Evolutionary conservation across 1,284 basidiomycete genomes (phyloP).

Genomic region (Chalciporus sp.): DNA sequence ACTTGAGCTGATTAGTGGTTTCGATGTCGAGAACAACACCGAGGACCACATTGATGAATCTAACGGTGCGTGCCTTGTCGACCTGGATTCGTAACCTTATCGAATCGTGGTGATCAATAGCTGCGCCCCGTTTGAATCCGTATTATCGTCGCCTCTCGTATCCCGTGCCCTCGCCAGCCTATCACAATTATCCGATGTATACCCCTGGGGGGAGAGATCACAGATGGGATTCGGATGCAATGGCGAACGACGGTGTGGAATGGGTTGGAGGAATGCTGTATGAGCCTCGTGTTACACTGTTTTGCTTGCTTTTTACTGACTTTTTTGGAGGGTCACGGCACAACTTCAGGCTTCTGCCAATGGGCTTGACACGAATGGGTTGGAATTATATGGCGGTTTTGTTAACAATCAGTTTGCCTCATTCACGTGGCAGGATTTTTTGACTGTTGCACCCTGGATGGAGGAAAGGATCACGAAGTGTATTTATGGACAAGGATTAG

Average conservation of each 20-base stretch:
- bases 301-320: constrained; percentile 6
- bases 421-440: constrained; percentile 67
- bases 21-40: neutral
- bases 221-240: constrained; percentile 59
- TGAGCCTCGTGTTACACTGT: constrained; percentile 23
- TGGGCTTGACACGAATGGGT: constrained; percentile 47
- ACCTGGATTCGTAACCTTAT: neutral
- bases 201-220: constrained; percentile 68
- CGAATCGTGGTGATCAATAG: constrained; percentile 3
- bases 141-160: constrained; percentile 49
- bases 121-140: neutral
- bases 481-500: constrained; percentile 70
- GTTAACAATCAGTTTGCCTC: constrained; percentile 65
- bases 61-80: constrained; percentile 8
- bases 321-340: constrained; percentile 55
- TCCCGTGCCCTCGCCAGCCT: constrained; percentile 56
- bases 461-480: constrained; percentile 59
- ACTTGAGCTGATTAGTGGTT: constrained; percentile 37
- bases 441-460: constrained; percentile 77
- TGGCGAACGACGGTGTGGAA: constrained; percentile 60
- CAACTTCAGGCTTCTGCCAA: constrained; percentile 56
- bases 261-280: constrained; percentile 79
- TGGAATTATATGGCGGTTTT: constrained; percentile 50
- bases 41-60: neutral
- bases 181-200: constrained; percentile 69